Evolutionary conservation across 257 asterid species (phyloP).

Genomic region (Solanum gracilifrons): DNA sequence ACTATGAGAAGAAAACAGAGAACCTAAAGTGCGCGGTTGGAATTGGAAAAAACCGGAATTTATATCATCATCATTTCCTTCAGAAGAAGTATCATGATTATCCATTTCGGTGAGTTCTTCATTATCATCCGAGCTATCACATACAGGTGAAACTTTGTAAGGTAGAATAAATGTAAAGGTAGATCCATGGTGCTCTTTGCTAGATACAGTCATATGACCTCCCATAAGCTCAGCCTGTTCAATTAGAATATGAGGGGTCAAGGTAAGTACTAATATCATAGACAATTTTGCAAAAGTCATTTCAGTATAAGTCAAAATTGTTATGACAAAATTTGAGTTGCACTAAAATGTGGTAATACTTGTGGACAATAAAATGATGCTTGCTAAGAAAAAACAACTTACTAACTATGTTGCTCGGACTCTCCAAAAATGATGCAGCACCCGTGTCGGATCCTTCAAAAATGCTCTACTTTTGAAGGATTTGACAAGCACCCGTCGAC

Average conservation of each 20-base stretch:
- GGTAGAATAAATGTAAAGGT: conserved; percentile 76
- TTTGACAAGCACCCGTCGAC: neutral
- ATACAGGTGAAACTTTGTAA: conserved; percentile 48
- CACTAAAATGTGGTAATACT: neutral
- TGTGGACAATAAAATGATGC: neutral
- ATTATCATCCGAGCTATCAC: conserved; percentile 55
- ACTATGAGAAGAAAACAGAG: conserved; percentile 46
- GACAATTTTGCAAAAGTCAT: neutral
- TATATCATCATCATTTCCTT: conserved; percentile 50
- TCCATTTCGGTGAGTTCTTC: conserved; percentile 56
- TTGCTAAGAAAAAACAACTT: neutral
- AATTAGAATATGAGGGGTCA: neutral
- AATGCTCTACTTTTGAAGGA: neutral
- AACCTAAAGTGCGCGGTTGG: conserved; percentile 62
- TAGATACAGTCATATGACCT: conserved; percentile 65
- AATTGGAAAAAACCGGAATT: conserved; percentile 55
- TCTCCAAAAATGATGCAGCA: neutral
- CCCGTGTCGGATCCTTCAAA: neutral
- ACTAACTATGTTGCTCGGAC: neutral
- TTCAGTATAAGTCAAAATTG: neutral
- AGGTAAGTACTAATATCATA: neutral
- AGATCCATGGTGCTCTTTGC: conserved; percentile 63
- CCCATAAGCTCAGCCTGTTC: conserved; percentile 95
- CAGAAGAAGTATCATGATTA: conserved; percentile 29
- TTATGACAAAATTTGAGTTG: neutral